phyloP scores from a whole-genome alignment of 192 early-diverging fungal species.

The Kickxella alabastrina region DNA sequence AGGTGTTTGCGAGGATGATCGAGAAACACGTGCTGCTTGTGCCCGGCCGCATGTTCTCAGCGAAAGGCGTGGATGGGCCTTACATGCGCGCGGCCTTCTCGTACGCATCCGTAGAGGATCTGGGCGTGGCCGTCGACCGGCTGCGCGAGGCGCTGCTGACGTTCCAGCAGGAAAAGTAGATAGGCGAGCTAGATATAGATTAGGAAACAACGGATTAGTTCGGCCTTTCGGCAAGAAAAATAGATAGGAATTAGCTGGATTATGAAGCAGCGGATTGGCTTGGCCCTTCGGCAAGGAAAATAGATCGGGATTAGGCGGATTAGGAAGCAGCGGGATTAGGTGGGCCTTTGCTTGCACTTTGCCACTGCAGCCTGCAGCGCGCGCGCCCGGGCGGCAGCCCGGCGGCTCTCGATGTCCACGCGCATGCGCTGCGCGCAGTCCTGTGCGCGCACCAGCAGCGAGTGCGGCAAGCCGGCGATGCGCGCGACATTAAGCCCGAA shows the following conservation, averaged over 20 bases:
- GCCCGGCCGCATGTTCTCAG: slow-evolving; percentile 63
- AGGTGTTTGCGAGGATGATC: slow-evolving; percentile 60
- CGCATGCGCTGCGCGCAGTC: slow-evolving; percentile 72
- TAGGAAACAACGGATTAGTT: not conserved
- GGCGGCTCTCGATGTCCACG: slow-evolving; percentile 24
- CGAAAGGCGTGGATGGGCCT: slow-evolving; percentile 46
- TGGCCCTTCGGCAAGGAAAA: too few relatives aligned
- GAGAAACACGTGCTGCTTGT: slow-evolving; percentile 67
- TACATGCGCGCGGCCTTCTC: slow-evolving; percentile 70
- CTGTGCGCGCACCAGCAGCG: slow-evolving; percentile 68
- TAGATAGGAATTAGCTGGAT: too few relatives aligned
- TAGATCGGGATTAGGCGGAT: too few relatives aligned
- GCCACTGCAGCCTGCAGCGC: too few relatives aligned
- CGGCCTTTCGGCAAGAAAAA: too few relatives aligned
- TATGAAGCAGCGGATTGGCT: too few relatives aligned
- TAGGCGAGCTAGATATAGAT: slow-evolving; percentile 1
- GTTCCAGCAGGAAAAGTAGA: slow-evolving; percentile 12
- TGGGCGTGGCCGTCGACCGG: slow-evolving; percentile 60
- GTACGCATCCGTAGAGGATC: slow-evolving; percentile 57
- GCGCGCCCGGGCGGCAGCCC: slow-evolving; percentile 19
- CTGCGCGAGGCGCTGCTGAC: slow-evolving; percentile 56
- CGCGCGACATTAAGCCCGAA: slow-evolving; percentile 97
- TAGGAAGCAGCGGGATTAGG: too few relatives aligned
- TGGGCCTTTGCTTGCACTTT: too few relatives aligned
- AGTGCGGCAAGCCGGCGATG: slow-evolving; percentile 81